Evolutionary conservation across 805 yeast genomes (phyloP).

Genomic region (Blastobotrys attinorum): DNA sequence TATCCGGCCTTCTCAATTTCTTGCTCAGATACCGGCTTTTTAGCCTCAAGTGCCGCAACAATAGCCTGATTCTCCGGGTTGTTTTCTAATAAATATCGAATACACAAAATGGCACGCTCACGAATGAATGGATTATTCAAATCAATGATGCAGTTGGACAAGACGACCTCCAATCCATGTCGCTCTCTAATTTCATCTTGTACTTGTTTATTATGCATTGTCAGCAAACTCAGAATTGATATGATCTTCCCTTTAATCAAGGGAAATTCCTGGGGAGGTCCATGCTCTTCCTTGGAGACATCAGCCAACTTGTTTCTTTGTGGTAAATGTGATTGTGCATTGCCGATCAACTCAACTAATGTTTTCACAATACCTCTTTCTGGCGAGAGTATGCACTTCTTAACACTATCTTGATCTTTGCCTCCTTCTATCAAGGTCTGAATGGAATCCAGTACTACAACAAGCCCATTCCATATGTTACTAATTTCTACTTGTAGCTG

Average conservation of each 20-base stretch:
- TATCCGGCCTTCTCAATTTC: slow-evolving; percentile 66
- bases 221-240: slow-evolving; percentile 55
- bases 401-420: neutral
- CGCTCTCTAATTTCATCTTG: slow-evolving; percentile 62
- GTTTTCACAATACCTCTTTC: neutral
- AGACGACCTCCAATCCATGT: slow-evolving; percentile 62
- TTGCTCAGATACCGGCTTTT: slow-evolving; percentile 50
- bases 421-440: slow-evolving; percentile 4
- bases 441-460: slow-evolving; percentile 10
- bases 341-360: slow-evolving; percentile 6
- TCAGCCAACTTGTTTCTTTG: slow-evolving; percentile 15
- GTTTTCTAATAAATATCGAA: slow-evolving; percentile 56
- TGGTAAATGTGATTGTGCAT: slow-evolving; percentile 15
- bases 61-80: slow-evolving; percentile 68
- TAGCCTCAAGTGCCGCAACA: slow-evolving; percentile 72
- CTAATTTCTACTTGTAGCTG: slow-evolving; percentile 3
- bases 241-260: slow-evolving; percentile 57
- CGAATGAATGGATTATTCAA: slow-evolving; percentile 65
- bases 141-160: slow-evolving; percentile 80
- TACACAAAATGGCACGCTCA: slow-evolving; percentile 75
- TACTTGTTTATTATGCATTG: slow-evolving; percentile 41
- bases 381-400: too few species aligned
- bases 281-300: slow-evolving; percentile 8
- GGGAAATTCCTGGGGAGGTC: slow-evolving; percentile 39
- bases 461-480: slow-evolving; percentile 9